Evolutionary conservation across 306 rosid genomes (phyloP).

Genomic region (Arachis hypogaea): DNA sequence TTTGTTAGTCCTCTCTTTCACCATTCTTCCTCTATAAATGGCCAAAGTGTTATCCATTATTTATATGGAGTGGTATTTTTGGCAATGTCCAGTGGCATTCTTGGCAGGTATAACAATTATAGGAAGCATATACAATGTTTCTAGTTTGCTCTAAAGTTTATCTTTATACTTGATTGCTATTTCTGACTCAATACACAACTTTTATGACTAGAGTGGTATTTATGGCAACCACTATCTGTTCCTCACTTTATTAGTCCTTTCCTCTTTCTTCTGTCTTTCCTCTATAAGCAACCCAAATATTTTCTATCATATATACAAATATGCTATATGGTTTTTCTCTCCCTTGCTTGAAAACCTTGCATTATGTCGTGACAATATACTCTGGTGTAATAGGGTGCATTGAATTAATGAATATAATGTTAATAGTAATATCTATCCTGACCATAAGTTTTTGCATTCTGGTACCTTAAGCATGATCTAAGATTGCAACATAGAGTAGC

Average conservation of each 20-base stretch:
- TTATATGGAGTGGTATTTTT: neutral
- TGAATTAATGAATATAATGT: neutral
- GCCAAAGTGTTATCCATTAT: neutral
- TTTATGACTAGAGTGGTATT: conserved; percentile 4
- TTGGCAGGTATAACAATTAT: neutral
- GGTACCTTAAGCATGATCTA: neutral
- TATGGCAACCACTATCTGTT: conserved; percentile 27
- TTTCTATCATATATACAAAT: neutral
- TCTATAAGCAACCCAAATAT: neutral
- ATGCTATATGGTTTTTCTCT: neutral
- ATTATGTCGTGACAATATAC: neutral
- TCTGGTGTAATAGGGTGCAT: neutral
- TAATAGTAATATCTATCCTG: neutral
- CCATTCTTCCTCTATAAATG: conserved; percentile 4
- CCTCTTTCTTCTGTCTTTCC: neutral
- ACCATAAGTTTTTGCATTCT: neutral
- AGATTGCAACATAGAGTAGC: neutral
- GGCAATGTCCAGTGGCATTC: neutral
- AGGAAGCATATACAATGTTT: neutral
- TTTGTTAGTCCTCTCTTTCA: conserved; percentile 12
- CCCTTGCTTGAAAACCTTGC: neutral
- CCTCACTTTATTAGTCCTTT: neutral
- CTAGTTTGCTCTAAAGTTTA: conserved; percentile 9
- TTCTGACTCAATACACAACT: neutral
- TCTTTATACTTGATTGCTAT: neutral